Conservation (phyloP, 2,329 filamentous ascomycete species). For the Fusarium tricinctum region DNA sequence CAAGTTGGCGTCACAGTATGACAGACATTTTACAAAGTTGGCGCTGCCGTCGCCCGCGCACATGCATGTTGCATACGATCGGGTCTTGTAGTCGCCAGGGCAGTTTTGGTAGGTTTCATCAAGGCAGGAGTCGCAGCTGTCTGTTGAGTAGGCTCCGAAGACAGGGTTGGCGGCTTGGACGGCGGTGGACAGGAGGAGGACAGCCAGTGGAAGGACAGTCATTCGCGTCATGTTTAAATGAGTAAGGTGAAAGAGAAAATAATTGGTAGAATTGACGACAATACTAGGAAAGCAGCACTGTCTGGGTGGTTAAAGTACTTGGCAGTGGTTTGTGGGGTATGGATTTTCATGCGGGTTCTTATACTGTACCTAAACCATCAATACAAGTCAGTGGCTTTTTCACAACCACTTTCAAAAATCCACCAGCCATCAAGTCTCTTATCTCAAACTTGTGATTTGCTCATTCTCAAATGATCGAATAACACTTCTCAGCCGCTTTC, state of each 20-base stretch:
- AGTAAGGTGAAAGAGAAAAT: rapidly evolving
- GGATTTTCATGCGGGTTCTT: not conserved
- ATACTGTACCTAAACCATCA: not conserved
- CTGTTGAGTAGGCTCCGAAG: not conserved
- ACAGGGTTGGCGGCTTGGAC: not conserved
- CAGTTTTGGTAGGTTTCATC: slow-evolving; percentile 5
- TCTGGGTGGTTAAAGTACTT: not conserved
- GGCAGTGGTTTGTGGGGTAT: not conserved
- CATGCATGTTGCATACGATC: slow-evolving; percentile 10
- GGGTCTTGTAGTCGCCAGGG: not conserved
- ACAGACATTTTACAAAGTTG: not conserved
- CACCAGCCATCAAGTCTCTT: not conserved
- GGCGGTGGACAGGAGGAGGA: not conserved
- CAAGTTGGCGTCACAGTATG: not conserved
- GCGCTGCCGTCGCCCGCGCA: slow-evolving; percentile 3
- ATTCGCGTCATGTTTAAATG: not conserved
- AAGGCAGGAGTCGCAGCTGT: not conserved
- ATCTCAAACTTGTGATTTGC: not conserved
- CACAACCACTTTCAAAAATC: not conserved
- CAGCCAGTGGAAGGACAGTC: rapidly evolving
- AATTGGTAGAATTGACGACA: too few relatives aligned
- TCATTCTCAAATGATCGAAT: not conserved
- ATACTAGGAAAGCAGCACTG: too few relatives aligned
- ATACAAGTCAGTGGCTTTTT: not conserved
- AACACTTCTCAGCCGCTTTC: not conserved